Percentiles rank a stretch among this genome's conserved stretches.
These are phyloP conservation scores for Cercospora zeina DNA, from an alignment of 2,329 filamentous ascomycete species.

Conservation along the genomic window DNA sequence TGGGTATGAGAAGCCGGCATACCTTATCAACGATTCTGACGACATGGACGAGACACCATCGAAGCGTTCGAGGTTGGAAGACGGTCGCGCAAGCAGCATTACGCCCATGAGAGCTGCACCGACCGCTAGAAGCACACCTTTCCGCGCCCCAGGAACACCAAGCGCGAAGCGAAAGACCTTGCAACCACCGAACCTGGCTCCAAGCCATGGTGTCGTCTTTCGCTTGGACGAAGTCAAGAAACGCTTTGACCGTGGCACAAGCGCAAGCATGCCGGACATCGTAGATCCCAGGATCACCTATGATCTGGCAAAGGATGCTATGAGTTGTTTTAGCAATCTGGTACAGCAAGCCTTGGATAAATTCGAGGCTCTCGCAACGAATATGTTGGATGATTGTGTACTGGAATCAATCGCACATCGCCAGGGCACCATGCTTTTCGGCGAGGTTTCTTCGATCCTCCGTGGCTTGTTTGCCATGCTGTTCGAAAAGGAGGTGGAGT, in stretches of 20 bases:
- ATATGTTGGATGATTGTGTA: conserved; percentile 24
- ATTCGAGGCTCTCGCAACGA: conserved; percentile 33
- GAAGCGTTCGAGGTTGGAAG: conserved; percentile 41
- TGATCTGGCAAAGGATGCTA: conserved; percentile 34
- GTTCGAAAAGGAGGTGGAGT: conserved; percentile 33
- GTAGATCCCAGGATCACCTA: conserved; percentile 8
- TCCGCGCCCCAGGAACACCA: conserved; percentile 41
- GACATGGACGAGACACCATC: conserved; percentile 26
- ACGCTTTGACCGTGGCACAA: conserved; percentile 6
- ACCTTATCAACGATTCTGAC: conserved; percentile 28
- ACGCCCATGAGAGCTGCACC: conserved; percentile 7
- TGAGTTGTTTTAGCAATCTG: conserved; percentile 39
- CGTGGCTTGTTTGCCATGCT: conserved; percentile 34
- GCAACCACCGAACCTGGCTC: neutral
- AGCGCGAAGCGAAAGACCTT: neutral
- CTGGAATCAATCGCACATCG: conserved; percentile 38
- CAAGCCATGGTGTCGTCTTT: neutral
- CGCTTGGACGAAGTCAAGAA: conserved; percentile 6
- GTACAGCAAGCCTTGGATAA: conserved; percentile 36
- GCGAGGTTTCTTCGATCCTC: conserved; percentile 33
- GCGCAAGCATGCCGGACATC: neutral
- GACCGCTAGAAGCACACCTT: conserved; percentile 23
- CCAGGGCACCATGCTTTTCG: conserved; percentile 38
- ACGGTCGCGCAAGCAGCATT: conserved; percentile 15
- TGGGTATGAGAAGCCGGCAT: conserved; percentile 24